Evolutionary conservation across 495 filamentous ascomycete species (phyloP), one percentile per base, ranked within the genome.

Genomic region (Xylaria intraflava): DNA sequence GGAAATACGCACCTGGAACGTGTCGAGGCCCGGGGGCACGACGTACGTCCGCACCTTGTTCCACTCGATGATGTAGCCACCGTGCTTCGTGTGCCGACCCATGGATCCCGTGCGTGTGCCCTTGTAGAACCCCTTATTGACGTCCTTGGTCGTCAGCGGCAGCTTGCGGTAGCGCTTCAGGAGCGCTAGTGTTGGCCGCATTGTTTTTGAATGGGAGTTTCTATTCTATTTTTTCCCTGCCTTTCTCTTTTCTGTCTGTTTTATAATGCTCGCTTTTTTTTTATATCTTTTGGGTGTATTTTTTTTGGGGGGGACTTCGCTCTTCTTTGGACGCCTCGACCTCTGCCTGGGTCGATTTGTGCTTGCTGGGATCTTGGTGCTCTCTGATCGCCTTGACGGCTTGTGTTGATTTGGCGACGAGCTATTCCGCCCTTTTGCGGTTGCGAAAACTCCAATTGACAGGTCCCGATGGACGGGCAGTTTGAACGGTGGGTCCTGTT

Each of bases 81-180:
- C 91, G 69, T 84, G 79, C 66, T 88, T 89, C 17, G 88, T 90
- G 70, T 95, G 92, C 29, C 74, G 68, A 57, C 93, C 93, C 83
- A 92, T 88, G 33, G 84, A 81, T 11, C 94, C 94, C 0, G 88
- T 82, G 20, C 92, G 78, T 54, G 82, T 96, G 65, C 94, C 94
- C 76, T 97, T 97, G 82, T 97, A 97, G 80, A 84, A 98, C 45
- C 89, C 93, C 67, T 90, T 89, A 66, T 86, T 86, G 72, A 88
- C 83, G 67, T 88, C 82, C 73, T 98, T 98, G 56, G 93, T 97
- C 4, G 87, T 96, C 49, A 98, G 77, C 17, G 76, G 73, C 39
- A 88, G 73, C 47, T 85, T 83, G 64, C 87, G 83, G 60, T 70
- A 78, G 43, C 78, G 77, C 67, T 76, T 75, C 59, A 80, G 77